phyloP scores from a whole-genome alignment of 768 basidiomycete species.

The Suillus tomentosus region DNA sequence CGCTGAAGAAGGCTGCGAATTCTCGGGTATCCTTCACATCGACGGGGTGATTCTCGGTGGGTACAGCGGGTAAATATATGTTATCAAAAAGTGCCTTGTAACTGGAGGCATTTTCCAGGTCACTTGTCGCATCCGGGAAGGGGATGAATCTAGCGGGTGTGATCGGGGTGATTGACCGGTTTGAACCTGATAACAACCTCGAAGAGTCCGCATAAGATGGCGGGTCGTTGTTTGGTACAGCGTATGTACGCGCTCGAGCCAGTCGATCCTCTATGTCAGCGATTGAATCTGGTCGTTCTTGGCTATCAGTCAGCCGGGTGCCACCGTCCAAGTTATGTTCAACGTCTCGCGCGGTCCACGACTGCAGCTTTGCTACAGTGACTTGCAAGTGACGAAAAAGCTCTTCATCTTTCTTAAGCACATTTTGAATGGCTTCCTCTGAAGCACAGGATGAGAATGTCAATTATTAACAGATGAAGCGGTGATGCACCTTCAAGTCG shows the following conservation, averaged over 20 bases:
- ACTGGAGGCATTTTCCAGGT: conserved; percentile 1
- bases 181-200: not conserved
- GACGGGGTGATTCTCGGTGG: not conserved
- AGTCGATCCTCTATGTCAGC: not conserved
- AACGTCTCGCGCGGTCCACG: not conserved
- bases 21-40: conserved; percentile 6
- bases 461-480: not conserved
- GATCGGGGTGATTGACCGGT: not conserved
- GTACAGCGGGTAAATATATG: not conserved
- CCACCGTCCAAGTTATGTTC: conserved; percentile 2
- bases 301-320: not conserved
- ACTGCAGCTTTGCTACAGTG: not conserved
- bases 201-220: not conserved
- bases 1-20: conserved; percentile 13
- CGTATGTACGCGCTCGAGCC: not conserved
- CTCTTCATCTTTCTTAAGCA: not conserved
- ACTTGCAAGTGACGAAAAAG: conserved; percentile 4
- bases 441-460: not conserved
- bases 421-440: not conserved
- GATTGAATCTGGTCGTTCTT: not conserved
- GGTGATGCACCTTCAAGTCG: not conserved
- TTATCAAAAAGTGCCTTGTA: not conserved
- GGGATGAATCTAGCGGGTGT: not conserved
- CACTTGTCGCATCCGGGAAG: not conserved
- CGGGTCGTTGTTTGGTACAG: not conserved